Percentiles rank a stretch among this genome's conserved stretches.
Evolutionary conservation across 1,139 yeast species (phyloP).

Genomic region (Lodderomyces jiufengensis): DNA sequence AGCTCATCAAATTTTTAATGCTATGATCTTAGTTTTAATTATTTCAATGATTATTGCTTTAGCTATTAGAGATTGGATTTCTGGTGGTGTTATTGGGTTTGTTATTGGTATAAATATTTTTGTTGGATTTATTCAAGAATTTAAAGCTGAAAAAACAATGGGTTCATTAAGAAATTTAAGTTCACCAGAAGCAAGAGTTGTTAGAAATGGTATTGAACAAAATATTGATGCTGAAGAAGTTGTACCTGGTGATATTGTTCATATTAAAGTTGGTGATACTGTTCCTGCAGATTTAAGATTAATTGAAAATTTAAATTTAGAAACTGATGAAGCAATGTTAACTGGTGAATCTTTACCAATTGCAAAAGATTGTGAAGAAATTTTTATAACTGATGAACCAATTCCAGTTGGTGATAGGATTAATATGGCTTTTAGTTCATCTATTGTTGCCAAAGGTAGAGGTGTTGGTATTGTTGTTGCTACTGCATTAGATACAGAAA

Average conservation of each 20-base stretch:
- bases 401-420: conserved; percentile 74
- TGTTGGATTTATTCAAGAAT: conserved; percentile 71
- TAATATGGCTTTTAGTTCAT: conserved; percentile 70
- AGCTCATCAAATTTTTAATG: conserved; percentile 71
- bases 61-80: conserved; percentile 75
- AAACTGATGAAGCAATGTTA: conserved; percentile 75
- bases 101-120: conserved; percentile 64
- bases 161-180: conserved; percentile 66
- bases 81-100: conserved; percentile 78
- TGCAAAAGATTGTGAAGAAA: conserved; percentile 44
- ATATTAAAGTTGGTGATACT: conserved; percentile 70
- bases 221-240: conserved; percentile 63
- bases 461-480: conserved; percentile 64
- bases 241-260: conserved; percentile 75
- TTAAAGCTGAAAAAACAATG: conserved; percentile 78
- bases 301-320: conserved; percentile 60
- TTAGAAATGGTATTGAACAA: conserved; percentile 58
- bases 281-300: conserved; percentile 75
- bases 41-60: conserved; percentile 75
- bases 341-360: conserved; percentile 83
- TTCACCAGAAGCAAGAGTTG: conserved; percentile 70
- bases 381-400: conserved; percentile 34
- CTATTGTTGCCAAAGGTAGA: conserved; percentile 74
- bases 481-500: conserved; percentile 72
- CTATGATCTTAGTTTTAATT: conserved; percentile 73